A percentile compares a stretch with the other conserved stretches of the same genome.
Conservation (phyloP, 495 filamentous ascomycete genomes). For the Hypoxylon trugodes region DNA sequence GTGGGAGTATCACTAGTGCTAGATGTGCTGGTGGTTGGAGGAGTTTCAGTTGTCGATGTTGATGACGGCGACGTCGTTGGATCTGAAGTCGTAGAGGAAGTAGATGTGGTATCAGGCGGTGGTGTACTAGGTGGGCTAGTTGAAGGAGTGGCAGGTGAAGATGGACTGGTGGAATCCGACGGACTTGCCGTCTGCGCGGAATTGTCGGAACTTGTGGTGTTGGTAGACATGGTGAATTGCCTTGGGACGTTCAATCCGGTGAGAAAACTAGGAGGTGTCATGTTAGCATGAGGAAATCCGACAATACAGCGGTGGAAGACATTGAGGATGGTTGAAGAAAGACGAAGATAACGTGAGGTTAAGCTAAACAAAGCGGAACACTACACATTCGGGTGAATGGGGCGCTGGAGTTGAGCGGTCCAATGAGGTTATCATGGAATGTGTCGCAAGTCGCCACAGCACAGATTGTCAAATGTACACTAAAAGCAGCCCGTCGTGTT, state of each 20-base stretch:
- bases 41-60: slow-evolving; percentile 13
- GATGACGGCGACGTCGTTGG: slow-evolving; percentile 30
- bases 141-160: slow-evolving; percentile 33
- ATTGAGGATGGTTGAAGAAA: slow-evolving; percentile 7
- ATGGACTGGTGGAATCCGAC: slow-evolving; percentile 40
- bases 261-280: slow-evolving; percentile 45
- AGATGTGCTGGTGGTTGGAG: slow-evolving; percentile 17
- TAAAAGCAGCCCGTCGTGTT: slow-evolving; percentile 12
- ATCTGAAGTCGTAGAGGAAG: slow-evolving; percentile 40
- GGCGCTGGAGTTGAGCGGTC: slow-evolving; percentile 25
- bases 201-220: slow-evolving; percentile 50
- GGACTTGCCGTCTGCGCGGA: slow-evolving; percentile 39
- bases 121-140: slow-evolving; percentile 24
- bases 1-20: slow-evolving; percentile 27
- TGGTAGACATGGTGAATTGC: slow-evolving; percentile 56
- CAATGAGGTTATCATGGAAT: slow-evolving; percentile 44
- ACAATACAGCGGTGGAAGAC: slow-evolving; percentile 13
- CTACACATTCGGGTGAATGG: slow-evolving; percentile 30
- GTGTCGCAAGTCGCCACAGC: slow-evolving; percentile 36
- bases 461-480: slow-evolving; percentile 24
- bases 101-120: slow-evolving; percentile 18
- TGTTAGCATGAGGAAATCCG: slow-evolving; percentile 48
- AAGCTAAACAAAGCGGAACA: slow-evolving; percentile 27
- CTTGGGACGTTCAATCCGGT: slow-evolving; percentile 46
- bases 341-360: slow-evolving; percentile 9